phyloP scores from a whole-genome alignment of 2,329 filamentous ascomycete species.

The Penicillium paneum region DNA sequence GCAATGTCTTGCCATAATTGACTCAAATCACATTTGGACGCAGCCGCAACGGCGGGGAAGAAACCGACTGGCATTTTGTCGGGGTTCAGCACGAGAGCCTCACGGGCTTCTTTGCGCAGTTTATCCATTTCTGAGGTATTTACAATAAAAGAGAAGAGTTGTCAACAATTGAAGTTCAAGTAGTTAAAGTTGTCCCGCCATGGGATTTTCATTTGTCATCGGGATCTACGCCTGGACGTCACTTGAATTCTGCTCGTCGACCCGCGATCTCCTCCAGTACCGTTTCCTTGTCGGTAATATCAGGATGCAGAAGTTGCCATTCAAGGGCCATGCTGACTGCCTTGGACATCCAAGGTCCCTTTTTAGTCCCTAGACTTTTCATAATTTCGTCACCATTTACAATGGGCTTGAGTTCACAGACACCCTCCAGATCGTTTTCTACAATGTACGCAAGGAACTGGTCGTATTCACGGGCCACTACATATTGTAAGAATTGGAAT shows the following conservation, averaged over 20 bases:
- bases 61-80: constrained; percentile 10
- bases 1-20: constrained; percentile 34
- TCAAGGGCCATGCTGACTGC: constrained; percentile 76
- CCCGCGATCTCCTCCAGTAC: constrained; percentile 60
- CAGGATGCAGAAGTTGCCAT: constrained; percentile 84
- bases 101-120: constrained; percentile 28
- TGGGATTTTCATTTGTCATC: constrained; percentile 9
- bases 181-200: constrained; percentile 4
- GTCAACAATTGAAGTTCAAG: neutral
- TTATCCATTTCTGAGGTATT: constrained; percentile 24
- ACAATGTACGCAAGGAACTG: constrained; percentile 53
- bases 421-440: constrained; percentile 47
- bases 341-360: constrained; percentile 76
- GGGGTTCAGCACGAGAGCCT: constrained; percentile 18
- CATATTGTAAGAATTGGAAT: constrained; percentile 13
- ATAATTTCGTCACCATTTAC: constrained; percentile 74
- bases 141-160: neutral
- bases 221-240: constrained; percentile 20
- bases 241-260: constrained; percentile 52
- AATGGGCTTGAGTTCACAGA: constrained; percentile 59
- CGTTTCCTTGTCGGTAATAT: constrained; percentile 52
- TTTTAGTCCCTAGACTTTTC: constrained; percentile 61
- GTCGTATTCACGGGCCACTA: constrained; percentile 52
- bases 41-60: constrained; percentile 1
- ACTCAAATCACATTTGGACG: constrained; percentile 16